A percentile compares a stretch with the other conserved stretches of the same genome.
These are phyloP conservation scores for Psilocybe subaeruginosa DNA, from an alignment of 768 basidiomycete genomes.

Conservation along the genomic window DNA sequence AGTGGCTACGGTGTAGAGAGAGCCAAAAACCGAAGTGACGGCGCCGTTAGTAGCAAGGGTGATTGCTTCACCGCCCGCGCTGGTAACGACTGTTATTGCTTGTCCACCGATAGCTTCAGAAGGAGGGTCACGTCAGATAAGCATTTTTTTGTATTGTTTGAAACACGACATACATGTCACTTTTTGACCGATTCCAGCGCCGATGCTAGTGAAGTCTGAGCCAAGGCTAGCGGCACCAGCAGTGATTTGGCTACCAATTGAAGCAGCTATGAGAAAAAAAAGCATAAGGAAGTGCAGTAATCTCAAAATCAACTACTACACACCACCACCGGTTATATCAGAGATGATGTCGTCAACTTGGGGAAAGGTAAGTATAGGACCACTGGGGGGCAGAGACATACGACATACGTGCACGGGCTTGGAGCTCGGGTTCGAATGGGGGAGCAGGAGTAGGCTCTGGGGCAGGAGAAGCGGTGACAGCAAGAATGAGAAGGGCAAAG, in stretches of 20 bases:
- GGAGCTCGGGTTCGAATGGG: constrained; percentile 17
- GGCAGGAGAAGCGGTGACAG: constrained; percentile 34
- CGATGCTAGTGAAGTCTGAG: constrained; percentile 28
- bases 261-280: constrained; percentile 29
- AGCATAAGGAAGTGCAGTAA: neutral
- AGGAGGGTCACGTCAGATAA: constrained; percentile 13
- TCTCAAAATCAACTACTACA: constrained; percentile 6
- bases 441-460: constrained; percentile 29
- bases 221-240: constrained; percentile 27
- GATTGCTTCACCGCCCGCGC: constrained; percentile 58
- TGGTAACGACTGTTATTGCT: constrained; percentile 58
- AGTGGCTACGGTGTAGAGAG: constrained; percentile 54
- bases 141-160: neutral
- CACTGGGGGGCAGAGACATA: constrained; percentile 11
- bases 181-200: constrained; percentile 34
- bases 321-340: constrained; percentile 31
- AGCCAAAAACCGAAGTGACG: constrained; percentile 55
- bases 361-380: constrained; percentile 12
- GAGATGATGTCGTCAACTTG: constrained; percentile 41
- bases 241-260: constrained; percentile 39
- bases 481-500: constrained; percentile 35
- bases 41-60: constrained; percentile 55
- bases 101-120: constrained; percentile 54
- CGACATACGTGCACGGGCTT: constrained; percentile 46
- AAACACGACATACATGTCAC: constrained; percentile 42